Conservation (phyloP, 2,329 filamentous ascomycete genomes). For the Penicillium oxalicum region DNA sequence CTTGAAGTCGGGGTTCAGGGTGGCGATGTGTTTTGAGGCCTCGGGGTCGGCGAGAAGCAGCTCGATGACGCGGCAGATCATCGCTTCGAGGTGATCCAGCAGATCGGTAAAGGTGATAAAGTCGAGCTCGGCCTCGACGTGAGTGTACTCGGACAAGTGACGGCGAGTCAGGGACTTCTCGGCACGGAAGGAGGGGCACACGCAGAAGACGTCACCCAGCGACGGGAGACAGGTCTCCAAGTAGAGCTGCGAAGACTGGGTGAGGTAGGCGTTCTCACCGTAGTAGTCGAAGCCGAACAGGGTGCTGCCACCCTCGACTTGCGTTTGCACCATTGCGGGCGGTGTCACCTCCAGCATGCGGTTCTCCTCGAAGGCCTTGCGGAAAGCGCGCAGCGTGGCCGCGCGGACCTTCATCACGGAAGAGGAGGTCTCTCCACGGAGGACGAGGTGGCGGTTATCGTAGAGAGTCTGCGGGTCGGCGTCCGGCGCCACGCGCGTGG, state of each 20-base stretch:
- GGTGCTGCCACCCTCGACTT: conserved; percentile 87
- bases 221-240: conserved; percentile 89
- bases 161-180: conserved; percentile 93
- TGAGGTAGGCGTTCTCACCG: conserved; percentile 83
- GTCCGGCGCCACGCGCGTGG: conserved; percentile 68
- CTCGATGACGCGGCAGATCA: conserved; percentile 83
- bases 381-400: conserved; percentile 73
- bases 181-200: conserved; percentile 97
- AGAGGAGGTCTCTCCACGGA: conserved; percentile 78
- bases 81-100: conserved; percentile 75
- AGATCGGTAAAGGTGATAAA: conserved; percentile 92
- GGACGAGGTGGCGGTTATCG: conserved; percentile 75
- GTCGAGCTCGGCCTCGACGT: conserved; percentile 93
- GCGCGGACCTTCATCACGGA: conserved; percentile 82
- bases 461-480: conserved; percentile 67
- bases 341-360: conserved; percentile 78
- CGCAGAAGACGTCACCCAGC: conserved; percentile 92
- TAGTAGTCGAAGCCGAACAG: conserved; percentile 89
- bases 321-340: conserved; percentile 87
- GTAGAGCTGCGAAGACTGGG: conserved; percentile 95
- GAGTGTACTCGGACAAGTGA: conserved; percentile 92
- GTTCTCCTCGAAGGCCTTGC: conserved; percentile 68
- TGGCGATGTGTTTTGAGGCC: conserved; percentile 67
- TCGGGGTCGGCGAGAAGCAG: conserved; percentile 66
- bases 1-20: conserved; percentile 86